Evolutionary conservation across 75 land plant species (phyloP).

Genomic region (Sequoia sempervirens): DNA sequence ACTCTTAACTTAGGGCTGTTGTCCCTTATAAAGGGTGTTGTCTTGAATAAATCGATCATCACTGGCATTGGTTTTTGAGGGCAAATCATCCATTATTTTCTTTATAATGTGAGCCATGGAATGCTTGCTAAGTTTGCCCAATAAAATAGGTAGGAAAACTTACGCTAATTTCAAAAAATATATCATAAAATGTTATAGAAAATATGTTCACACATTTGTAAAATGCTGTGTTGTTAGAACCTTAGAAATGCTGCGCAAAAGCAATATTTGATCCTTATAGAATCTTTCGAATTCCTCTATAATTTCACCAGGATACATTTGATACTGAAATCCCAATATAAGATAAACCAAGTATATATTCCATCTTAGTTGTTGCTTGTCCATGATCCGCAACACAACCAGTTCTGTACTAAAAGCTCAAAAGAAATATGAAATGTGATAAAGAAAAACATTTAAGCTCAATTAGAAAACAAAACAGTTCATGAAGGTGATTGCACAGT

Average conservation of each 20-base stretch:
- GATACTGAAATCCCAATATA: not conserved
- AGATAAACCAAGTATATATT: not conserved
- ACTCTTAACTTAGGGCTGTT: not conserved
- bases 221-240: not conserved
- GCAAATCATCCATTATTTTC: not conserved
- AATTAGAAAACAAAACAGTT: not conserved
- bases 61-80: not conserved
- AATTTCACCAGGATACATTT: not conserved
- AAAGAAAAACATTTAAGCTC: not conserved
- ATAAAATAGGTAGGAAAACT: not conserved
- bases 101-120: not conserved
- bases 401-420: not conserved
- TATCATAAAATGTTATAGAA: not conserved
- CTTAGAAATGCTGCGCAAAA: not conserved
- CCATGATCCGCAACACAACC: not conserved
- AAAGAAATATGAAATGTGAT: not conserved
- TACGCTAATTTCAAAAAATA: not conserved
- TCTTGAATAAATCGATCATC: not conserved
- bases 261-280: not conserved
- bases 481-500: not conserved
- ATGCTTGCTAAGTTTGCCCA: not conserved
- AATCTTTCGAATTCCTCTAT: not conserved
- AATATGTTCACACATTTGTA: not conserved
- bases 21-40: not conserved
- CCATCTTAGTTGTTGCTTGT: not conserved